phyloP scores from a whole-genome alignment of 1,284 basidiomycete genomes.

The Inonotus hispidus region DNA sequence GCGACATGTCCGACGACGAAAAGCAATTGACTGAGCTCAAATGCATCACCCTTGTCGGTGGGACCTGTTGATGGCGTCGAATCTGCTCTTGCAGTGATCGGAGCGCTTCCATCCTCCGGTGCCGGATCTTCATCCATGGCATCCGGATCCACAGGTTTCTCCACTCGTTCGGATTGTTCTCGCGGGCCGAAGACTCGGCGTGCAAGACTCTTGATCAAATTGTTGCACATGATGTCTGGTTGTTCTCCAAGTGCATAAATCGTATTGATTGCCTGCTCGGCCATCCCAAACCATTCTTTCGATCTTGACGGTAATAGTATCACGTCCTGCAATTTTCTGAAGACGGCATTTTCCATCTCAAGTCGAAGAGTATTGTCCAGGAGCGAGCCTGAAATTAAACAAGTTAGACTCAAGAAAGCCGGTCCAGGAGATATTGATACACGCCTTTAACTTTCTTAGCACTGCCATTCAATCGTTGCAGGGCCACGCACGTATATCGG shows the following conservation, averaged over 20 bases:
- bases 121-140: conserved; percentile 49
- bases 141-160: conserved; percentile 32
- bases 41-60: conserved; percentile 69
- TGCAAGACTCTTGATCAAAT: conserved; percentile 80
- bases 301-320: conserved; percentile 74
- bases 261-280: conserved; percentile 96
- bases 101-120: conserved; percentile 17
- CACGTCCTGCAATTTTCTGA: conserved; percentile 75
- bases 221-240: conserved; percentile 82
- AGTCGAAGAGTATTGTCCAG: conserved; percentile 83
- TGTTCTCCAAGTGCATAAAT: conserved; percentile 93
- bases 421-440: conserved; percentile 6
- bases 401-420: conserved; percentile 24
- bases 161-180: conserved; percentile 7
- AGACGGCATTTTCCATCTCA: conserved; percentile 86
- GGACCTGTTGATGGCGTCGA: conserved; percentile 17
- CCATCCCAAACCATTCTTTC: conserved; percentile 95
- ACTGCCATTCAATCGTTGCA: conserved; percentile 90
- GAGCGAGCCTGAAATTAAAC: conserved; percentile 55
- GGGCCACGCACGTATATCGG: conserved; percentile 88
- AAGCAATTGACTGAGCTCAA: conserved; percentile 84
- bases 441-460: conserved; percentile 95
- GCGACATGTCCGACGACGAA: conserved; percentile 96
- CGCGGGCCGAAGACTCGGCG: conserved; percentile 55
- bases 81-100: conserved; percentile 9